These are phyloP conservation scores for Escallonia rubra DNA, from an alignment of 129 eudicot species.

Conservation along the genomic window DNA sequence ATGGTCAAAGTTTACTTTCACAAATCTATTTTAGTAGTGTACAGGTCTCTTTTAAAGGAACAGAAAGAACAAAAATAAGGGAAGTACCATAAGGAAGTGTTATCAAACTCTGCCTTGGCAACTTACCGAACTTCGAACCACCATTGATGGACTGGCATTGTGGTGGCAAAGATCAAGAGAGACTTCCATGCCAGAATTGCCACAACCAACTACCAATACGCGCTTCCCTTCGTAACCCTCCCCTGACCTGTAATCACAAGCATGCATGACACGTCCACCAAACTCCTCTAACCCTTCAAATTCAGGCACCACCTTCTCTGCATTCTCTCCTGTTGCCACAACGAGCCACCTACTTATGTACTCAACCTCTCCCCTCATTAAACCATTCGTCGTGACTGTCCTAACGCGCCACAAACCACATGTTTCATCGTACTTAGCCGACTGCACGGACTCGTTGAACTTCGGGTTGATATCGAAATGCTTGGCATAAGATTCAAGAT, in stretches of 20 bases:
- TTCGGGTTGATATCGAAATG: constrained; percentile 61
- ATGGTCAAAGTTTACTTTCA: too few species aligned
- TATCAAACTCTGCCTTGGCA: too few species aligned
- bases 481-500: constrained; percentile 71
- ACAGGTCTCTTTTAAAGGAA: too few species aligned
- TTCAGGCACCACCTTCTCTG: constrained; percentile 76
- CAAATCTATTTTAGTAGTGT: too few species aligned
- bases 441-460: constrained; percentile 69
- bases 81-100: too few species aligned
- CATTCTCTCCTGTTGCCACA: constrained; percentile 96
- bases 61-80: too few species aligned
- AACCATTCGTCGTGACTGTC: constrained; percentile 18
- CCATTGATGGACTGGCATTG: constrained; percentile 70
- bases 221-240: constrained; percentile 46
- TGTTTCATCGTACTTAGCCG: constrained; percentile 69
- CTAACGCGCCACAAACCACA: constrained; percentile 79
- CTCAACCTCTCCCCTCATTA: constrained; percentile 35
- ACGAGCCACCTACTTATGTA: constrained; percentile 95
- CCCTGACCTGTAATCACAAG: constrained; percentile 83
- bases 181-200: constrained; percentile 97
- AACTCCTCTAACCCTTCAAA: constrained; percentile 69
- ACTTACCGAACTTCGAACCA: constrained; percentile 90
- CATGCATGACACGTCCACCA: constrained; percentile 74
- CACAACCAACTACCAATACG: constrained; percentile 89
- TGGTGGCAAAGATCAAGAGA: constrained; percentile 90